These are phyloP conservation scores for Rosa multiflora DNA, from an alignment of 306 rosid species.

Conservation along the genomic window DNA sequence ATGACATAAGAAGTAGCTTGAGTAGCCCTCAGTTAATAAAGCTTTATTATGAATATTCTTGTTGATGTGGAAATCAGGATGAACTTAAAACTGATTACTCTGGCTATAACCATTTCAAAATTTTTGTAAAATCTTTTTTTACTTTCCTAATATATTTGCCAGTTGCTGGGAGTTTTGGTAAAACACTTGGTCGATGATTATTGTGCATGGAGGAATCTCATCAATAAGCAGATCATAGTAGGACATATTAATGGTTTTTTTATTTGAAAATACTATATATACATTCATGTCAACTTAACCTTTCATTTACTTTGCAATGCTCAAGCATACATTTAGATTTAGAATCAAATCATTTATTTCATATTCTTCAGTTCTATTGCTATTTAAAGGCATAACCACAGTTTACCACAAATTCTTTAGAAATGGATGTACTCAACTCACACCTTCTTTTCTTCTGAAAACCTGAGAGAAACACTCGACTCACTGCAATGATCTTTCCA, in stretches of 20 bases:
- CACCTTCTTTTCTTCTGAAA: background rate
- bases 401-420: background rate
- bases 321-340: background rate
- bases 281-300: background rate
- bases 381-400: background rate
- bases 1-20: background rate
- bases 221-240: background rate
- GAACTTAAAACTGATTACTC: background rate
- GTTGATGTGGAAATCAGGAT: background rate
- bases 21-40: background rate
- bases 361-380: no score
- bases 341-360: background rate
- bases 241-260: background rate
- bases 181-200: background rate
- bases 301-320: background rate
- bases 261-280: background rate
- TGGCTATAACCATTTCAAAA: background rate
- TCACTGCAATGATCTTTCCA: background rate
- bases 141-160: background rate
- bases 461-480: background rate
- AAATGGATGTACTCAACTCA: background rate
- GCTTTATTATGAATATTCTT: background rate
- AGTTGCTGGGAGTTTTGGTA: background rate
- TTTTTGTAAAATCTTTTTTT: background rate
- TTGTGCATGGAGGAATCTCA: background rate